A percentile compares a stretch with the other conserved stretches of the same genome.
These are phyloP conservation scores for Mycena epipterygia DNA, from an alignment of 768 basidiomycete genomes.

Conservation along the genomic window DNA sequence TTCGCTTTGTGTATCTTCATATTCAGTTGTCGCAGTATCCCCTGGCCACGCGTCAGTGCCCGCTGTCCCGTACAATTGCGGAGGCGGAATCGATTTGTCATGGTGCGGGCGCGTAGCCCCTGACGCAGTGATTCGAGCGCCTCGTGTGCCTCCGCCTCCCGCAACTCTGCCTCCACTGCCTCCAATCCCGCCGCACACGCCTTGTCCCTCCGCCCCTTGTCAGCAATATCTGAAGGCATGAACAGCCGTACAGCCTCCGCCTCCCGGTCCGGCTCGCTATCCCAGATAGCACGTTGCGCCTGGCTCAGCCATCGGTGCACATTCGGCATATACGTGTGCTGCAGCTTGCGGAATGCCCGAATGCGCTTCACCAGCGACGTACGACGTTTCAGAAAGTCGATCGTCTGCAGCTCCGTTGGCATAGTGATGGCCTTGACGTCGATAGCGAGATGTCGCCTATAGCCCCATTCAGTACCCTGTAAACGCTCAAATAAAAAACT, in stretches of 20 bases:
- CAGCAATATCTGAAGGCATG: not conserved
- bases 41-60: constrained; percentile 11
- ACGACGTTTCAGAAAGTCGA: constrained; percentile 4
- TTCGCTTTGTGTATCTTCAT: constrained; percentile 14
- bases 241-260: not conserved
- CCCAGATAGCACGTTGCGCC: not conserved
- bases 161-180: constrained; percentile 4
- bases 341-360: not conserved
- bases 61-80: not conserved
- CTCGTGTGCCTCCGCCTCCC: not conserved
- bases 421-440: not conserved
- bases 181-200: not conserved
- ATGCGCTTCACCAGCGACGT: not conserved
- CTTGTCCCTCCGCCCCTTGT: not conserved
- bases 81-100: not conserved
- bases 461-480: not conserved
- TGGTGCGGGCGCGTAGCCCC: not conserved
- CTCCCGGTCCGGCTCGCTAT: not conserved
- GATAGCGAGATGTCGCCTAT: not conserved
- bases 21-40: not conserved
- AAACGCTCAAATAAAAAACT: not conserved
- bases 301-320: not conserved
- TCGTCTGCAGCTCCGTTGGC: not conserved
- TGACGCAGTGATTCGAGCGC: not conserved
- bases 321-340: constrained; percentile 5